phyloP scores from a whole-genome alignment of 1,284 basidiomycete genomes.

The Porodaedalea pini region DNA sequence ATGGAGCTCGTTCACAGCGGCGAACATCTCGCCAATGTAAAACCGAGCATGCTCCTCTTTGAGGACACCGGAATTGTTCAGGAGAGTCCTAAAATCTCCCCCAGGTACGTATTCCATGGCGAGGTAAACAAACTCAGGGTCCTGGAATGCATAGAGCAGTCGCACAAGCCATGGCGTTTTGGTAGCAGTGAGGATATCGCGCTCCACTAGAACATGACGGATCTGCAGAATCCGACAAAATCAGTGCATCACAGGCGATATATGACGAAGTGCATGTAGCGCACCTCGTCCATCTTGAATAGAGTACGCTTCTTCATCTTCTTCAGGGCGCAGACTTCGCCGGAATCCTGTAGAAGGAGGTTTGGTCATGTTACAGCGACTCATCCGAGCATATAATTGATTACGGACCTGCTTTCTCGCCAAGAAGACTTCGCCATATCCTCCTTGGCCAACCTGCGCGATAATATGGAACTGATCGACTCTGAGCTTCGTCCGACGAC shows the following conservation, averaged over 20 bases:
- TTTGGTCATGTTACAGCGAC: neutral
- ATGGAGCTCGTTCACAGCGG: conserved; percentile 86
- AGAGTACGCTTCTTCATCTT: conserved; percentile 93
- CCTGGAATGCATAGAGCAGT: conserved; percentile 93
- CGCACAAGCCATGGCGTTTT: conserved; percentile 94
- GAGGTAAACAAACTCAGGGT: conserved; percentile 83
- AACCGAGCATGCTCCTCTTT: conserved; percentile 94
- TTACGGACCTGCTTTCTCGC: conserved; percentile 67
- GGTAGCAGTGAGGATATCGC: conserved; percentile 92
- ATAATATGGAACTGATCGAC: conserved; percentile 95
- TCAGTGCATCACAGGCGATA: neutral
- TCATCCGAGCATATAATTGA: neutral
- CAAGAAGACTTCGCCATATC: conserved; percentile 93
- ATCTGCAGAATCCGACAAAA: conserved; percentile 45
- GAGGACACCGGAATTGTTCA: conserved; percentile 94
- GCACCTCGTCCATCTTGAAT: conserved; percentile 94
- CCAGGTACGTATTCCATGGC: conserved; percentile 99
- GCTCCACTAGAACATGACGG: conserved; percentile 92
- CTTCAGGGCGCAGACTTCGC: conserved; percentile 93
- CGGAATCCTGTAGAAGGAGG: conserved; percentile 54
- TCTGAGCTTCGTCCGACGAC: conserved; percentile 80
- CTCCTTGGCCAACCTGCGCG: conserved; percentile 94
- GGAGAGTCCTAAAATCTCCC: conserved; percentile 90
- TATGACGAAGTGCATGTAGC: conserved; percentile 22
- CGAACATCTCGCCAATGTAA: conserved; percentile 96